A percentile compares a stretch with the other conserved stretches of the same genome.
Evolutionary conservation across 228 moss, liverwort and hornwort genomes (phyloP).

Genomic region (Sphagnum magellanicum): DNA sequence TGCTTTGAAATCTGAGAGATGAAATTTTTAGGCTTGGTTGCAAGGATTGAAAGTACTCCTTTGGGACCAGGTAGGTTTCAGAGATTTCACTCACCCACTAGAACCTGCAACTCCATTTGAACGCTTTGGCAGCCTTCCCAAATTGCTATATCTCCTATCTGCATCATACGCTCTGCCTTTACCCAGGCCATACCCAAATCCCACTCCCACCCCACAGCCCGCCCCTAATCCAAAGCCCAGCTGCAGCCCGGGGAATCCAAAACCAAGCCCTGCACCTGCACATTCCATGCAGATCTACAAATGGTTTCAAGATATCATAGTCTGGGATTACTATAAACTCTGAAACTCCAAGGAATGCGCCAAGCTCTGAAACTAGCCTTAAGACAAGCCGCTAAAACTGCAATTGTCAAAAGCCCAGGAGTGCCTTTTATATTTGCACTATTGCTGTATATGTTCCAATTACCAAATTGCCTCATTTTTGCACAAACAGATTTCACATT

Average conservation of each 20-base stretch:
- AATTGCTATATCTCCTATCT: conserved; percentile 60
- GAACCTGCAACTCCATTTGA: conserved; percentile 28
- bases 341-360: neutral
- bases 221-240: conserved; percentile 88
- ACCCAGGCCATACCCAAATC: conserved; percentile 89
- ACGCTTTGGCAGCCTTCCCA: conserved; percentile 46
- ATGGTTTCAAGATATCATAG: neutral
- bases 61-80: no score
- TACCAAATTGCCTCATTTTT: neutral
- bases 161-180: conserved; percentile 86
- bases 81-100: conserved; percentile 47
- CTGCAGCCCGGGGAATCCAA: conserved; percentile 92
- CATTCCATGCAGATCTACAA: neutral
- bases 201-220: conserved; percentile 88
- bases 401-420: neutral
- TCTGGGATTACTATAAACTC: neutral
- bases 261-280: conserved; percentile 86
- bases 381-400: neutral
- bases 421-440: neutral
- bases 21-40: no score
- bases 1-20: neutral
- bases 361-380: neutral
- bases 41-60: no score
- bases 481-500: no score
- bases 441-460: neutral